phyloP scores from a whole-genome alignment of 139 green algal species.

The Haematococcus lacustris region DNA sequence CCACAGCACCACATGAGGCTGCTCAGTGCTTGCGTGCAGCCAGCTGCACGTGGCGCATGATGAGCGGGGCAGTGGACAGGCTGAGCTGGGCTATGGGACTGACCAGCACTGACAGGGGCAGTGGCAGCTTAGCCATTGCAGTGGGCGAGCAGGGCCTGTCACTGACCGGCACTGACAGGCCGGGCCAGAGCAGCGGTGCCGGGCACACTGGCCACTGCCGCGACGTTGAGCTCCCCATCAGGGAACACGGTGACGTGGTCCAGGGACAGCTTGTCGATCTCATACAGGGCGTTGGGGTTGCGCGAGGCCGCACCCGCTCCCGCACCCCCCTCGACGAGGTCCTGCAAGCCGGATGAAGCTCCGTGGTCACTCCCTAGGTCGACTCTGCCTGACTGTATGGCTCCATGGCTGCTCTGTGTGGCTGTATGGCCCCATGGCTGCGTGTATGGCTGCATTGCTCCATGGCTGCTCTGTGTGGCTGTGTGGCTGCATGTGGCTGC shows the following conservation, averaged over 20 bases:
- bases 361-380: neutral
- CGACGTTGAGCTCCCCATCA: constrained; percentile 75
- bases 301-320: constrained; percentile 10
- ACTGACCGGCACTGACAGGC: constrained; percentile 21
- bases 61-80: neutral
- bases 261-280: constrained; percentile 67
- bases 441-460: too few relatives aligned
- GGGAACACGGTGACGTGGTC: constrained; percentile 73
- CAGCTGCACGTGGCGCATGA: neutral
- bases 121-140: neutral
- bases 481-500: too few relatives aligned
- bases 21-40: neutral
- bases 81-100: too few relatives aligned
- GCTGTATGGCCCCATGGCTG: too few relatives aligned
- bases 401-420: too few relatives aligned
- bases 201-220: constrained; percentile 43
- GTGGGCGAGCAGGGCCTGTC: neutral
- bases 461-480: too few relatives aligned
- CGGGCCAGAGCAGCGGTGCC: constrained; percentile 24
- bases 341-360: too few relatives aligned
- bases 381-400: too few relatives aligned
- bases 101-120: neutral
- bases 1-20: too few relatives aligned
- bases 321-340: constrained; percentile 40
- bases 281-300: constrained; percentile 49